Conservation (phyloP, 371 early-diverging fungal species). For the Mucor indicus region DNA sequence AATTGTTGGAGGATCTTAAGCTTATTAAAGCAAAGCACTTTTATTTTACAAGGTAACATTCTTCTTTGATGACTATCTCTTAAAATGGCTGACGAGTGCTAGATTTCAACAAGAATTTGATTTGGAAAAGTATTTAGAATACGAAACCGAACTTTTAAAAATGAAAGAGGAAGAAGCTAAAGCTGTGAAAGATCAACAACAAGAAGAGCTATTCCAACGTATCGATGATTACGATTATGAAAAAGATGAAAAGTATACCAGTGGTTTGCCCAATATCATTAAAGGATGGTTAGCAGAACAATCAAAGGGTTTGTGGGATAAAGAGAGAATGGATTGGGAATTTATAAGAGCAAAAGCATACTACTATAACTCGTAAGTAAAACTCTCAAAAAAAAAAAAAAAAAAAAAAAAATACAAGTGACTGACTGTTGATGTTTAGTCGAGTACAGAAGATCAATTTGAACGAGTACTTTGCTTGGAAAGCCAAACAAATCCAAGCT, state of each 20-base stretch:
- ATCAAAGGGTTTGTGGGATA: slow-evolving; percentile 38
- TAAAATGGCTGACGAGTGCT: no score
- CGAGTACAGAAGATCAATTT: slow-evolving; percentile 48
- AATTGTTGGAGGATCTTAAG: slow-evolving; percentile 8
- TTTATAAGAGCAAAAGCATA: slow-evolving; percentile 51
- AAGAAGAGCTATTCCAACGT: slow-evolving; percentile 32
- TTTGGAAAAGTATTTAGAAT: slow-evolving; percentile 42
- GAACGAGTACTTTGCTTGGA: slow-evolving; percentile 42
- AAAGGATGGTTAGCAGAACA: slow-evolving; percentile 36
- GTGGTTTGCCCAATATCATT: slow-evolving; percentile 46
- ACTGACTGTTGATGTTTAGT: slow-evolving; percentile 9
- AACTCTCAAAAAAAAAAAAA: not conserved
- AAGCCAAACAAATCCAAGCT: slow-evolving; percentile 35
- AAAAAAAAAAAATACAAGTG: not conserved
- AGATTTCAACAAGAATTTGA: slow-evolving; percentile 45
- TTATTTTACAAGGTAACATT: slow-evolving; percentile 49
- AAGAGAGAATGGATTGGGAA: slow-evolving; percentile 44
- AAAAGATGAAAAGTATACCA: slow-evolving; percentile 38
- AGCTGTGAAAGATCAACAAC: slow-evolving; percentile 12
- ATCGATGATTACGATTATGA: slow-evolving; percentile 54
- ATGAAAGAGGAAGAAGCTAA: slow-evolving; percentile 2
- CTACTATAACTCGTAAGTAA: slow-evolving; percentile 48
- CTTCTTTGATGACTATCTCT: no score
- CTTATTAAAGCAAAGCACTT: slow-evolving; percentile 54
- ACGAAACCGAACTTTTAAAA: slow-evolving; percentile 21